Evolutionary conservation across 2,329 filamentous ascomycete genomes (phyloP).

Genomic region (Podosphaera aphanis): DNA sequence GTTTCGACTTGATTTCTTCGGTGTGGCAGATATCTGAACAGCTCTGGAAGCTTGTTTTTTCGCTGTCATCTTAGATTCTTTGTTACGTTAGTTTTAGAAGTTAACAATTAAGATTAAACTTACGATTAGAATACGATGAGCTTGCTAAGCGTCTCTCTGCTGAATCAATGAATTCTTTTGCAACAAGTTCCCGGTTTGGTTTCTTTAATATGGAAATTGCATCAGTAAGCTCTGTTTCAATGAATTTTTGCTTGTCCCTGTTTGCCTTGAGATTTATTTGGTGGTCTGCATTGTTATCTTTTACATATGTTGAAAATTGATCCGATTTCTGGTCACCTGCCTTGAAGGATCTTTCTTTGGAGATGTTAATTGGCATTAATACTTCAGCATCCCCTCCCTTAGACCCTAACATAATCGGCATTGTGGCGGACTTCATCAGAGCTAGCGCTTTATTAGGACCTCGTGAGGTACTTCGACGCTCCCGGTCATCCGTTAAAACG

Average conservation of each 20-base stretch:
- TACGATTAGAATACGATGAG: constrained; percentile 26
- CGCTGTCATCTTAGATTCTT: constrained; percentile 29
- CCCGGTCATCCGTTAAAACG: constrained; percentile 35
- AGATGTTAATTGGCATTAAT: constrained; percentile 25
- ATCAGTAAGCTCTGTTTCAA: constrained; percentile 47
- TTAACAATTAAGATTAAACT: constrained; percentile 11
- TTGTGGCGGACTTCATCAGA: constrained; percentile 44
- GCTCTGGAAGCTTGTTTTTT: constrained; percentile 16
- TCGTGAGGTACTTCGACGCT: constrained; percentile 27
- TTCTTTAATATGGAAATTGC: constrained; percentile 53
- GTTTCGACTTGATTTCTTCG: constrained; percentile 13
- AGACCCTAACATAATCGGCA: constrained; percentile 32
- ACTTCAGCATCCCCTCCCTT: constrained; percentile 48
- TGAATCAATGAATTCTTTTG: constrained; percentile 41
- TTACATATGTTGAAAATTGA: constrained; percentile 26
- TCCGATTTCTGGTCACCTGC: constrained; percentile 19
- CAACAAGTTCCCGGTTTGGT: constrained; percentile 49
- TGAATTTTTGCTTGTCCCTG: constrained; percentile 32
- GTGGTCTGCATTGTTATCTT: constrained; percentile 26
- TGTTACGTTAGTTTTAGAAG: constrained; percentile 13
- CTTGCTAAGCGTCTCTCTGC: constrained; percentile 34
- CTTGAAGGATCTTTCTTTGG: constrained; percentile 20
- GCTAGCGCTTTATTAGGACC: constrained; percentile 35
- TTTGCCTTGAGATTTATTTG: constrained; percentile 28
- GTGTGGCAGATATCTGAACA: constrained; percentile 16